A percentile compares a stretch with the other conserved stretches of the same genome.
These are phyloP conservation scores for Cordyceps javanica DNA, from an alignment of 2,329 filamentous ascomycete species.

Conservation along the genomic window DNA sequence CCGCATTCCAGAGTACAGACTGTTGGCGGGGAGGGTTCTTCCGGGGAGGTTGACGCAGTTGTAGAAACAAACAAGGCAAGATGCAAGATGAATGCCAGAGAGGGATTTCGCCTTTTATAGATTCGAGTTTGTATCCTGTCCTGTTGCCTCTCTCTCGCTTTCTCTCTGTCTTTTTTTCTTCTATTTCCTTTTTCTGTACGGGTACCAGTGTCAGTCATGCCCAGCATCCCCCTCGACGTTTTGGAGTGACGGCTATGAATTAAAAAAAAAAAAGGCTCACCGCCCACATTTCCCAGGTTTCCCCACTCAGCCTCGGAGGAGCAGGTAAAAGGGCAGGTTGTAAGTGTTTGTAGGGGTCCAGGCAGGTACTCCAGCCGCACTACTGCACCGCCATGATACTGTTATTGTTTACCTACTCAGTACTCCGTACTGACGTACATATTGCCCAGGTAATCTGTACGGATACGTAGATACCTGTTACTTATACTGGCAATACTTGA, in stretches of 20 bases:
- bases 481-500: too few relatives aligned
- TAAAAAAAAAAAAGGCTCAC: slow-evolving; percentile 14
- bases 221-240: background rate
- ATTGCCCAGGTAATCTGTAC: too few relatives aligned
- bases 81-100: too few relatives aligned
- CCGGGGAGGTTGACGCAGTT: background rate
- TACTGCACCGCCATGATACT: background rate
- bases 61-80: background rate
- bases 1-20: background rate
- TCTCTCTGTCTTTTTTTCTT: too few relatives aligned
- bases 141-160: too few relatives aligned
- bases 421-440: too few relatives aligned
- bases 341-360: background rate
- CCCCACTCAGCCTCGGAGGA: slow-evolving; percentile 6
- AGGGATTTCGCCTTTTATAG: too few relatives aligned
- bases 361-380: background rate
- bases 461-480: too few relatives aligned
- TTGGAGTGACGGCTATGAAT: slow-evolving; percentile 14
- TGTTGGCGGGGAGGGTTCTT: background rate
- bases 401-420: too few relatives aligned
- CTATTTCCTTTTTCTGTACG: too few relatives aligned
- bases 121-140: too few relatives aligned
- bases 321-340: background rate
- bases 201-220: background rate
- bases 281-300: slow-evolving; percentile 9